phyloP scores from a whole-genome alignment of 2,329 filamentous ascomycete species.

The Colletotrichum tabaci region DNA sequence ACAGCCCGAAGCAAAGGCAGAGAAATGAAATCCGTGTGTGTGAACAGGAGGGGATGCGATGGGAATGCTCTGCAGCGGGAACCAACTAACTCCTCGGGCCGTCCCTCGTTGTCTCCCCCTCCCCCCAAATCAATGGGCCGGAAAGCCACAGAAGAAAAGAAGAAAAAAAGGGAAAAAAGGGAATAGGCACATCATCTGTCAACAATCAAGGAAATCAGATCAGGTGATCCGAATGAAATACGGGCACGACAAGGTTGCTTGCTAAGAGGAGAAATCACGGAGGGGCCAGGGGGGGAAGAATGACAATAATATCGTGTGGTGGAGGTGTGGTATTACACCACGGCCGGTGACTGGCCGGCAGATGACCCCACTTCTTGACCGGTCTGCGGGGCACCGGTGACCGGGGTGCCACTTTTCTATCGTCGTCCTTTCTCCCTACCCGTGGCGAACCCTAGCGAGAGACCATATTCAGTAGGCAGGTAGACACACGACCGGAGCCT shows the following conservation, averaged over 20 bases:
- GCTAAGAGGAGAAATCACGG: not conserved
- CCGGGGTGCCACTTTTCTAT: constrained; percentile 28
- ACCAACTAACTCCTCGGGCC: constrained; percentile 12
- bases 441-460: not conserved
- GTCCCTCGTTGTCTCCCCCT: not conserved
- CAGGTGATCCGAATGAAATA: not conserved
- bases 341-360: constrained; percentile 39
- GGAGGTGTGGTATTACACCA: constrained; percentile 26
- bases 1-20: not conserved
- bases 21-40: too few species aligned
- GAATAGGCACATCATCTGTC: constrained; percentile 17
- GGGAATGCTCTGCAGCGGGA: constrained; percentile 11
- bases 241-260: not conserved
- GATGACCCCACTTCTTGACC: constrained; percentile 40
- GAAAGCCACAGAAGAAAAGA: not conserved
- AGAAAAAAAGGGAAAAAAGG: not conserved
- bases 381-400: constrained; percentile 40
- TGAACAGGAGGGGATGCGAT: too few species aligned
- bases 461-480: not conserved
- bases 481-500: constrained; percentile 6
- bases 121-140: not conserved
- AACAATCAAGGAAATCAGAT: constrained; percentile 3
- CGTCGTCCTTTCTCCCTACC: not conserved
- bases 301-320: not conserved
- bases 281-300: not conserved